These are phyloP conservation scores for Linanthus parryae DNA, from an alignment of 148 eudicot genomes.

Conservation along the genomic window DNA sequence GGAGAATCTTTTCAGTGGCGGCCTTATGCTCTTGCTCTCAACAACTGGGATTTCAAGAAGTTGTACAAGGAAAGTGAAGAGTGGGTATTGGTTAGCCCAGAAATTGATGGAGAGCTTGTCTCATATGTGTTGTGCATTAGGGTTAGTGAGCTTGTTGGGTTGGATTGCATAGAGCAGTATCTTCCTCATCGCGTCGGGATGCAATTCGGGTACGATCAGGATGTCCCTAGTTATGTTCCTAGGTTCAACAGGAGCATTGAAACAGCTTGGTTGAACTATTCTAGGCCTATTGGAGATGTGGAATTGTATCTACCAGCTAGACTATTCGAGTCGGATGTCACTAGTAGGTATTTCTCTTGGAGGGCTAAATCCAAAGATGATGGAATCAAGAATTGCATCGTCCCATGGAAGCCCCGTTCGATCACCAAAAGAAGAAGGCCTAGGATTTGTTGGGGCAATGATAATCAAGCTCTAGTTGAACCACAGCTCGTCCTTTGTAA, in stretches of 20 bases:
- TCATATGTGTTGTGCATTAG: conserved; percentile 26
- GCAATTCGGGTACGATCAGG: conserved; percentile 61
- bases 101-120: conserved; percentile 14
- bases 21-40: conserved; percentile 24
- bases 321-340: conserved; percentile 16
- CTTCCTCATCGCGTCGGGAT: conserved; percentile 51
- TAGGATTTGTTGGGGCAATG: too few species aligned
- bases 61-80: conserved; percentile 20
- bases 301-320: conserved; percentile 19
- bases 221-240: conserved; percentile 27
- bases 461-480: too few species aligned
- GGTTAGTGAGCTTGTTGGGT: conserved; percentile 35
- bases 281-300: conserved; percentile 6
- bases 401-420: too few species aligned
- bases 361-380: conserved; percentile 10
- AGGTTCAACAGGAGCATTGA: conserved; percentile 5
- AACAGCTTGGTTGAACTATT: conserved; percentile 17
- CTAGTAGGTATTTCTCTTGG: conserved; percentile 25
- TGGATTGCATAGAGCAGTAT: conserved; percentile 35
- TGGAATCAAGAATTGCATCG: too few species aligned
- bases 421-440: too few species aligned
- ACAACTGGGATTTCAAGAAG: background rate
- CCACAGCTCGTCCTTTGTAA: too few species aligned
- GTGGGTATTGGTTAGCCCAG: conserved; percentile 7
- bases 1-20: conserved; percentile 32